Evolutionary conservation across 805 yeast genomes (phyloP).

Genomic region (Pichia exigua): DNA sequence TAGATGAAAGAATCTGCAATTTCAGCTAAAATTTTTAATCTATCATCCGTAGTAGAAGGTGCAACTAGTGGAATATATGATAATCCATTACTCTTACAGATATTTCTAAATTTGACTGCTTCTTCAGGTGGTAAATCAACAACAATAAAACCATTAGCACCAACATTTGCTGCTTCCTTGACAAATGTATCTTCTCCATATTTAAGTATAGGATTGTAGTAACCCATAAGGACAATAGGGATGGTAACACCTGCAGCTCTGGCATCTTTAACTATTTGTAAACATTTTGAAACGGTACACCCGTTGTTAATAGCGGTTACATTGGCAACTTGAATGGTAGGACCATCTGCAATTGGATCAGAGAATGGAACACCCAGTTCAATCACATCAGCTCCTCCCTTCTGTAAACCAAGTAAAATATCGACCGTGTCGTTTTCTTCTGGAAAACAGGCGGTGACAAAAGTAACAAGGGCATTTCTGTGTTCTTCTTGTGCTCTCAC

Average conservation of each 20-base stretch:
- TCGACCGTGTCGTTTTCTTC: conserved; percentile 82
- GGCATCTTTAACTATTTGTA: conserved; percentile 68
- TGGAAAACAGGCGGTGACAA: conserved; percentile 93
- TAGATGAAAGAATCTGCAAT: conserved; percentile 95
- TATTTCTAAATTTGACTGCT: conserved; percentile 76
- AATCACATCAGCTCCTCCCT: conserved; percentile 91
- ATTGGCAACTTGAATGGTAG: conserved; percentile 89
- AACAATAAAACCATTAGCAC: conserved; percentile 90
- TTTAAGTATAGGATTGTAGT: conserved; percentile 86
- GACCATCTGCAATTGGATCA: conserved; percentile 99
- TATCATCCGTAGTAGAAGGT: conserved; percentile 89
- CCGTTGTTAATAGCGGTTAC: conserved; percentile 77
- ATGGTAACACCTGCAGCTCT: conserved; percentile 76
- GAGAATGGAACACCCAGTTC: conserved; percentile 96
- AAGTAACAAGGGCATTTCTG: conserved; percentile 85
- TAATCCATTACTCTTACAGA: conserved; percentile 59
- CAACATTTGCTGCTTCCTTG: conserved; percentile 71
- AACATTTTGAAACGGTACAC: conserved; percentile 57
- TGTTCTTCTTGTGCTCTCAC: conserved; percentile 29
- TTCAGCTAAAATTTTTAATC: conserved; percentile 67
- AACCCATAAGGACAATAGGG: conserved; percentile 94
- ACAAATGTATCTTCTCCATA: conserved; percentile 86
- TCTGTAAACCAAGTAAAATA: conserved; percentile 78
- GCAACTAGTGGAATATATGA: conserved; percentile 92
- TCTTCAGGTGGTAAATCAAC: conserved; percentile 98